phyloP scores from a whole-genome alignment of 2,329 filamentous ascomycete genomes.

The Colletotrichum sidae region DNA sequence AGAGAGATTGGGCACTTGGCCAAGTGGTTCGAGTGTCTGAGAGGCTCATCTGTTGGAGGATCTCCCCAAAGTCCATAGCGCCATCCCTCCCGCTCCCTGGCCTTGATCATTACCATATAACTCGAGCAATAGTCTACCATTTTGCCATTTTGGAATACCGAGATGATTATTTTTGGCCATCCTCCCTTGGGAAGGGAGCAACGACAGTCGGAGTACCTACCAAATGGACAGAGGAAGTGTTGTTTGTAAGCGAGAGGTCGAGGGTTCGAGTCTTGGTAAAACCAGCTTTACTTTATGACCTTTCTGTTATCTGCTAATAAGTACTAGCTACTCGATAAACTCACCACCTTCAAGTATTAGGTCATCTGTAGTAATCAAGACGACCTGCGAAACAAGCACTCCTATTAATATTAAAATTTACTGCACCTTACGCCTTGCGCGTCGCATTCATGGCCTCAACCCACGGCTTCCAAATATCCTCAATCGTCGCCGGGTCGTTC shows the following conservation, averaged over 20 bases:
- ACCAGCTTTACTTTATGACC: neutral
- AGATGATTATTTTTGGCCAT: neutral
- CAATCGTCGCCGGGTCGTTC: slow-evolving; percentile 57
- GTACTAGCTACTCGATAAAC: too few species aligned
- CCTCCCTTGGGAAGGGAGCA: neutral
- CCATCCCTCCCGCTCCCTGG: neutral
- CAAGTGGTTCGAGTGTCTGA: slow-evolving; percentile 1
- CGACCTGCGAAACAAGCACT: too few species aligned
- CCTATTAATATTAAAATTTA: neutral
- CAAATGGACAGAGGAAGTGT: neutral
- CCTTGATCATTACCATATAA: neutral
- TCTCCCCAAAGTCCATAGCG: neutral
- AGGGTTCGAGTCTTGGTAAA: neutral
- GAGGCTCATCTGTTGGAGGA: neutral
- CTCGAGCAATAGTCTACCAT: neutral
- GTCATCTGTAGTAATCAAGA: neutral
- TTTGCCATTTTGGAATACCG: neutral
- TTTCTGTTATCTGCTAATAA: neutral
- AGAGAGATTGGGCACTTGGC: neutral
- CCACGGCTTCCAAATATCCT: slow-evolving; percentile 64
- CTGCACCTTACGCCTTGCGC: slow-evolving; percentile 44
- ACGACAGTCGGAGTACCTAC: neutral
- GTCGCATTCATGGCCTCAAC: slow-evolving; percentile 54
- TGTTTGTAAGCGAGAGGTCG: neutral
- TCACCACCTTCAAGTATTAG: too few species aligned